Evolutionary conservation across 2,329 filamentous ascomycete species (phyloP), one percentile per base, ranked within the genome.

Genomic region (Ceratocystis papillata): DNA sequence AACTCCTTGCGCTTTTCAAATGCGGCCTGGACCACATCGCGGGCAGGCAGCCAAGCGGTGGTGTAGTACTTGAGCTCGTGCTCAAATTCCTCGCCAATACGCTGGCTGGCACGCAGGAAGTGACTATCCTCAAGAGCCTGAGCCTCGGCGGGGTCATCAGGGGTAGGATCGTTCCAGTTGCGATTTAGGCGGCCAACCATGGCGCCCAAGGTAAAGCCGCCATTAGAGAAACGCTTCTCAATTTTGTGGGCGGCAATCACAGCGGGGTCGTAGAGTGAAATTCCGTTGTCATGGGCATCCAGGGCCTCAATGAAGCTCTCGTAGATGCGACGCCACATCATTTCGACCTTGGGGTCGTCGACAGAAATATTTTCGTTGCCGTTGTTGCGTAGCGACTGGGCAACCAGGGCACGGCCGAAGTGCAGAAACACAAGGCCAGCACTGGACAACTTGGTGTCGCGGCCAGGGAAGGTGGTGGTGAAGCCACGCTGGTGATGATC

Each of bases 401-500:
- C 84, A 72, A 99, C 86, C 74, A 97, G 90, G 67, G 85, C 83
- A 71, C 85, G 87, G 71, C 94, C 94, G 75, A 95, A 97, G 80
- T 97, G 93, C 81, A 96, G 83, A 80, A 94, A 99, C 44, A 99
- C 90, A 25, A 99, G 83, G 1, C 94, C 94, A 0, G 94, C 94
- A 68, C 90, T 95, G 66, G 89, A 95, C 67, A 99, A 87, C 81
- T 95, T 96, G 70, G 94, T 99, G 65, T 77, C 75, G 73, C 88
- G 88, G 68, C 83, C 83, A 22, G 93, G 91, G 78, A 99, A 99
- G 60, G 87, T 90, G 67, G 88, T 87, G 68, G 78, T 77, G 80
- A 99, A 99, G 73, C 86, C 87, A 70, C 93, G 90, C 81, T 99
- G 94, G 82, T 99, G 94, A 79, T 99, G 94, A 77, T 99, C 94